phyloP scores from a whole-genome alignment of 139 green algal genomes.

The Ettlia oleoabundans region DNA sequence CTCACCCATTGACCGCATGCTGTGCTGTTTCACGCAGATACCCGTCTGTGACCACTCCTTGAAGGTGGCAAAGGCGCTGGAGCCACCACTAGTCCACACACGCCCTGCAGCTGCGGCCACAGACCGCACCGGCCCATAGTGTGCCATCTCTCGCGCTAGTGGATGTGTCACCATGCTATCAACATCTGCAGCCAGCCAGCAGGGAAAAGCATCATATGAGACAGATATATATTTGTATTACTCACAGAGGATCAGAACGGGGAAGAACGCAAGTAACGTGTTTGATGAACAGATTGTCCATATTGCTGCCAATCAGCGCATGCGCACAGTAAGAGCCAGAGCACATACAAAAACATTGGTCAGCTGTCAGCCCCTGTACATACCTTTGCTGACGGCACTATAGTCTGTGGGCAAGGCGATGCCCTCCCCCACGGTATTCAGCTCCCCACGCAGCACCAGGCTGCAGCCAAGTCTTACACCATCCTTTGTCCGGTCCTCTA shows the following conservation, averaged over 20 bases:
- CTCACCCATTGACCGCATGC: slow-evolving; percentile 45
- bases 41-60: slow-evolving; percentile 49
- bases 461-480: neutral
- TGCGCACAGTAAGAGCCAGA: too few relatives aligned
- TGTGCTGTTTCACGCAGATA: neutral
- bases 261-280: too few relatives aligned
- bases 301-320: too few relatives aligned
- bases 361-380: neutral
- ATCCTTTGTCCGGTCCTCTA: neutral
- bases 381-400: neutral
- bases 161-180: slow-evolving; percentile 14
- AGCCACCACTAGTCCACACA: slow-evolving; percentile 54
- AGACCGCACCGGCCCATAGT: slow-evolving; percentile 45
- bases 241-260: too few relatives aligned
- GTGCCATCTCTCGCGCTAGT: slow-evolving; percentile 17
- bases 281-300: too few relatives aligned
- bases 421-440: neutral
- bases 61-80: slow-evolving; percentile 29
- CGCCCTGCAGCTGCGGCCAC: slow-evolving; percentile 35
- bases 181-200: slow-evolving; percentile 11
- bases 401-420: neutral
- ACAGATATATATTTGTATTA: too few relatives aligned
- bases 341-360: too few relatives aligned
- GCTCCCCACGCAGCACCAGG: slow-evolving; percentile 20
- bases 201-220: too few relatives aligned